Conservation (phyloP, 805 yeast species). For the Phaffomyces opuntiae region DNA sequence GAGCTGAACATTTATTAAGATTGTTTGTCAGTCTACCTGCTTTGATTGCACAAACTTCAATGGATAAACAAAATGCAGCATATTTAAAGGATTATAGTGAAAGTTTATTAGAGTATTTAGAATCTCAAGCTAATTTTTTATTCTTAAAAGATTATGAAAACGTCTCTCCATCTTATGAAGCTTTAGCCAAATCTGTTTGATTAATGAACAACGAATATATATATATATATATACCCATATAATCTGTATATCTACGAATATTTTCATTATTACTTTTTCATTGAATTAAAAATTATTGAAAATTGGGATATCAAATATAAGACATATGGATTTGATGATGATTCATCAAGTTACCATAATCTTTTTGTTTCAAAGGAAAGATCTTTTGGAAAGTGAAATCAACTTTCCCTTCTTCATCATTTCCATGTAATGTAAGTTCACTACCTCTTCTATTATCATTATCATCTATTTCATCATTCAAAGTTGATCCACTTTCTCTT, state of each 20-base stretch:
- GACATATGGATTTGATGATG: not conserved
- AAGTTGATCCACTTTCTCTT: conserved; percentile 16
- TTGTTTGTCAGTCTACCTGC: conserved; percentile 77
- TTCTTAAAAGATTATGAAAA: conserved; percentile 41
- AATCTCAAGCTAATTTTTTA: conserved; percentile 31
- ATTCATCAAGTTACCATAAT: not conserved
- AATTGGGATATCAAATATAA: not conserved
- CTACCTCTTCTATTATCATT: too few species aligned
- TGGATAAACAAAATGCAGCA: conserved; percentile 69
- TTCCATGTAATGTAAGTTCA: too few species aligned
- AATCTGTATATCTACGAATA: too few species aligned
- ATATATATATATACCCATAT: too few species aligned
- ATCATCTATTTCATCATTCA: conserved; percentile 5
- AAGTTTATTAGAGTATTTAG: conserved; percentile 45
- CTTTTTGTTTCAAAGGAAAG: conserved; percentile 10
- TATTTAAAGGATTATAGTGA: conserved; percentile 50
- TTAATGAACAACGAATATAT: not conserved
- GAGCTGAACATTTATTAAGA: conserved; percentile 76
- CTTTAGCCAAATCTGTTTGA: conserved; percentile 19
- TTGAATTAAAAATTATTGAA: too few species aligned
- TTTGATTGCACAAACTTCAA: conserved; percentile 65
- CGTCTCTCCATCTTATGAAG: conserved; percentile 43
- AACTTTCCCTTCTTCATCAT: conserved; percentile 2
- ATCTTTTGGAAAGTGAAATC: conserved; percentile 20
- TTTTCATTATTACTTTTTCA: too few species aligned